Base-by-base conservation (phyloP, 129 eudicot species). In the Pittosporum tobira region DNA sequence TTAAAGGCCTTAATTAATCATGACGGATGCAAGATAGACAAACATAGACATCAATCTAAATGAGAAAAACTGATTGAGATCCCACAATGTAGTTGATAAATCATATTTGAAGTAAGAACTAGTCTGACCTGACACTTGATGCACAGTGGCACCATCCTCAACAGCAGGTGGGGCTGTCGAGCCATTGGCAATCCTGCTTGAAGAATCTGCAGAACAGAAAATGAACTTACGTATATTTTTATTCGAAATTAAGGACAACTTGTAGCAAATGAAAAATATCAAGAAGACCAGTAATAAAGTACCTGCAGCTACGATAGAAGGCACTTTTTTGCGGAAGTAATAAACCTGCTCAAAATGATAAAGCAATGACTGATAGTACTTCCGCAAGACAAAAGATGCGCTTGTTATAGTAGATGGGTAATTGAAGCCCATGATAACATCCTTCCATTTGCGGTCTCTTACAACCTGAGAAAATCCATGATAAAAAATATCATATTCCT, bases 341-440 rank as follows among this genome's bases (percentile, higher is more conserved):
- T 85, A 89, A 58, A 80, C 97, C 73, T 89, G 95, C 84, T 89
- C 97, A 62, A 89, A 89, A 62, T 89, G 94, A 78, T 82, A 85
- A 42, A 89, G 97, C 80, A 85, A 63, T 0, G 97, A 85, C 15
- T 80, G 71, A 69, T 89, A 89, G 63, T 78, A 71, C 65, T 77
- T 89, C 64, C 93, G 81, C 37, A 89, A 66, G 63, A 80, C 79
- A 67, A 82, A 89, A 18, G 95, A 89, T 51, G 84, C 88, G 61
- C 79, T 86, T 23, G 95, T 85, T 18, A 85, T 73, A 3, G 95
- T 71, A 52, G 90, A 60, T 20, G 88, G 86, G 67, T 80, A 82
- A 24, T 68, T 73, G 81, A 85, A 82, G 60, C 64, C 78, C 63
- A 47, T 75, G 69, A 72, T 73, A 9, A 89, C 77, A 73, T 89